Evolutionary conservation across 352 stramenopile genomes (phyloP), one percentile per base, ranked within the genome.

Genomic region (Phytopythium cucurbitacearum): DNA sequence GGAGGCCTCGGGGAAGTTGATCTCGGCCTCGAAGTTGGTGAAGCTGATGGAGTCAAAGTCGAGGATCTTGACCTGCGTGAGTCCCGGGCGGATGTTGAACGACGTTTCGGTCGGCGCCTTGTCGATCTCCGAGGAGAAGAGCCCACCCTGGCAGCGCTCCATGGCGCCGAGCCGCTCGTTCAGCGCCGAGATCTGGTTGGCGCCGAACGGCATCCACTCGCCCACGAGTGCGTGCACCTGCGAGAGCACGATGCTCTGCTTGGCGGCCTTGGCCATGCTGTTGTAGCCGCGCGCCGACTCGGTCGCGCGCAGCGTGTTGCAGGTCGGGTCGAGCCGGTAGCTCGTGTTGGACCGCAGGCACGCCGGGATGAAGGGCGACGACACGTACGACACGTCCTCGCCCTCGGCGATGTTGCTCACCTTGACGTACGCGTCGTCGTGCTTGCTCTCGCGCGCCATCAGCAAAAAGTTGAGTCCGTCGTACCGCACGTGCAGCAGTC

Each of bases 11-110:
- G 94, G 85, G 55, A 97, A 98, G 51, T 98, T 89, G 64, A 99
- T 99, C 61, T 99, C 95, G 8, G 95, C 96, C 63, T 99, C 96
- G 54, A 99, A 99, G 61, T 99, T 99, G 57, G 98, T 98, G 57
- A 98, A 97, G 42, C 98, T 96, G 21, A 96, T 97, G 48, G 97
- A 74, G 45, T 97, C 97, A 64, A 98, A 99, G 65, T 99, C 96
- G 10, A 99, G 73, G 40, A 99, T 98, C 58, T 97, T 95, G 45
- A 99, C 93, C 44, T 90, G 86, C 5, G 95, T 99, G n/a, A 99
- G 78, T 35, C 97, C 93, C 4, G 96, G 92, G 1, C 76, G 74
- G 13, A 94, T 84, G 42, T 82, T 82, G 56, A 98, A 93, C 57
- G 85, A 89, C 43, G 79, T 98, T 50, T 77, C 67, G 0, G 85